These are phyloP conservation scores for Penicillium sp. DNA, from an alignment of 2,329 filamentous ascomycete genomes.

Conservation along the genomic window DNA sequence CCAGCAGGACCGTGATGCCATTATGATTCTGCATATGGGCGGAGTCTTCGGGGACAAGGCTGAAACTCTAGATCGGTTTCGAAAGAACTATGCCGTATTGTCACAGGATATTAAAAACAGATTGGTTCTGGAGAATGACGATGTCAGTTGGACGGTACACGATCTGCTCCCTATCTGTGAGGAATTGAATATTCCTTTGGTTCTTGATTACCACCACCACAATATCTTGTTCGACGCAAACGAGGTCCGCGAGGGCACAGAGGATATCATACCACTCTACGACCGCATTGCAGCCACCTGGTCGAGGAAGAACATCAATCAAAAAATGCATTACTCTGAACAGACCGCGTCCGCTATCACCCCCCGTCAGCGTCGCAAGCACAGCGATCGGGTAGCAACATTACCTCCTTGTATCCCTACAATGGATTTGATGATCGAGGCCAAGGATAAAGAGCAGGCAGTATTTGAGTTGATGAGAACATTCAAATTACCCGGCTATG, in stretches of 20 bases:
- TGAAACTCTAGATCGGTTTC: constrained; percentile 75
- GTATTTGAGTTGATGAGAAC: constrained; percentile 91
- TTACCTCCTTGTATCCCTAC: constrained; percentile 77
- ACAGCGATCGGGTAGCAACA: constrained; percentile 74
- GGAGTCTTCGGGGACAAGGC: constrained; percentile 84
- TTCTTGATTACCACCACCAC: constrained; percentile 92
- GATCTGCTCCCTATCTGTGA: constrained; percentile 87
- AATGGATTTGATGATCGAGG: constrained; percentile 99
- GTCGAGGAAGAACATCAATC: constrained; percentile 77
- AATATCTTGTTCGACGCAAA: constrained; percentile 82
- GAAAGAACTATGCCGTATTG: constrained; percentile 67
- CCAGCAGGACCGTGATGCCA: constrained; percentile 78
- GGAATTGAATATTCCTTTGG: constrained; percentile 88
- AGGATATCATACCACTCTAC: constrained; percentile 73
- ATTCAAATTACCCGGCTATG: constrained; percentile 78
- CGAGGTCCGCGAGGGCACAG: constrained; percentile 76
- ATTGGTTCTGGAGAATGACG: constrained; percentile 90
- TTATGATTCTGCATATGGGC: constrained; percentile 94
- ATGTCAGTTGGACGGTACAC: constrained; percentile 89
- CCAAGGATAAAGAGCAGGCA: constrained; percentile 96
- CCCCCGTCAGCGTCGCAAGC: constrained; percentile 74
- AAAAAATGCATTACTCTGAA: constrained; percentile 98
- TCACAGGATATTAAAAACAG: constrained; percentile 72
- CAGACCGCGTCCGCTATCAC: constrained; percentile 74
- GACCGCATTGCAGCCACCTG: constrained; percentile 80